Evolutionary conservation across 73 alveolate genomes (phyloP), one percentile per base, ranked within the genome.

Genomic region (Urostyla sp.): DNA sequence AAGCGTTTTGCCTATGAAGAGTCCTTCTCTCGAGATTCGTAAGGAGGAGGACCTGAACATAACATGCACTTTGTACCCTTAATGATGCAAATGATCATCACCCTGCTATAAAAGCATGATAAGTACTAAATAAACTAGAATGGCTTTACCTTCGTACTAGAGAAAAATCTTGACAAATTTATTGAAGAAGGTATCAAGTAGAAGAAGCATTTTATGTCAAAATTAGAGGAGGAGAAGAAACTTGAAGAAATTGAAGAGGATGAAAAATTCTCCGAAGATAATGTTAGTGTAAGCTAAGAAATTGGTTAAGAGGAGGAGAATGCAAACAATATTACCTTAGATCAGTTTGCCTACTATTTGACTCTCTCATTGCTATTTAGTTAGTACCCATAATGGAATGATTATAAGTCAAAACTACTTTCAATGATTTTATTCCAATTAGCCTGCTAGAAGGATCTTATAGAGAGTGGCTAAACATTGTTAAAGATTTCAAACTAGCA

Each of bases 31-130:
- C 59, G 72, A 55, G 93, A 85, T 61, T 45, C 85, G 24, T 36
- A 61, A 37, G 93, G 93, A 26, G 93, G 93, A 18, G 86, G 90
- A 20, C 88, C 93, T 11, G 93, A 85, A 50, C 90, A 85, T 43
- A 85, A 85, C 32, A 57, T 59, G 57, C 84, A 75, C 27, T 53
- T 83, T 1, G 37, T 84, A n/a, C 89, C 92, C 0, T 84, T 75
- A 56, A 18, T 84, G 80, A 28, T 58, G 0, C 72, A 75, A 35
- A 67, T 80, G 84, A 72, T 80, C 2, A 27, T 26, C 2, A 49
- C 6, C 32, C 5, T 80, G 5, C 45, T 80, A 5, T 46, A 49
- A 54, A 11, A 48, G 10, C 23, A 24, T 13, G 40, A 69, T 20
- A 13, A 32, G 8, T 69, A 46, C 72, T 20, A 69, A 15, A 28